Percentiles rank a stretch among this genome's conserved stretches.
Evolutionary conservation across 257 asterid species (phyloP).

Genomic region (Vinca minor): DNA sequence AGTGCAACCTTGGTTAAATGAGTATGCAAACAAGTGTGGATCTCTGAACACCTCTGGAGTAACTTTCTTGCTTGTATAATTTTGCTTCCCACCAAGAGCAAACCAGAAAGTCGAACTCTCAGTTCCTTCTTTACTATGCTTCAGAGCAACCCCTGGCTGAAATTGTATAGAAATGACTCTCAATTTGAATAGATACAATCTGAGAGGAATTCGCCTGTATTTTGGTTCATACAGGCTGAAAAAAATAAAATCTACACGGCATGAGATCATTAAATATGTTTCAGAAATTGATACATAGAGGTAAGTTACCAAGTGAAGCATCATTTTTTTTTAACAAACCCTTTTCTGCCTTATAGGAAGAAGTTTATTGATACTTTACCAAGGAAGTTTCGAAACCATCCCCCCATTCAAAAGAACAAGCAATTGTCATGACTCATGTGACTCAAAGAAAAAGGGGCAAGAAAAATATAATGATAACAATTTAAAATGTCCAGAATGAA

Average conservation of each 20-base stretch:
- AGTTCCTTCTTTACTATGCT: slow-evolving; percentile 95
- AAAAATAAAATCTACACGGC: too few relatives aligned
- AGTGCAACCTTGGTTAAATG: slow-evolving; percentile 55
- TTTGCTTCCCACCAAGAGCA: slow-evolving; percentile 93
- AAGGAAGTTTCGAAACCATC: too few relatives aligned
- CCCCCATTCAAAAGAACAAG: too few relatives aligned
- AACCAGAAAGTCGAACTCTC: slow-evolving; percentile 97
- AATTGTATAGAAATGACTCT: slow-evolving; percentile 6
- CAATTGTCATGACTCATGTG: too few relatives aligned
- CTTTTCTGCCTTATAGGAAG: neutral
- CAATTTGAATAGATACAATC: neutral
- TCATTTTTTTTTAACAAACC: too few relatives aligned
- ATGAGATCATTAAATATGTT: too few relatives aligned
- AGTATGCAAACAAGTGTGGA: slow-evolving; percentile 73
- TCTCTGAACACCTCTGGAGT: slow-evolving; percentile 65
- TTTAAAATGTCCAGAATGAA: too few relatives aligned
- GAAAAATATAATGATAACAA: too few relatives aligned
- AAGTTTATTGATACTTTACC: too few relatives aligned
- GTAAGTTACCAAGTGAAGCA: too few relatives aligned
- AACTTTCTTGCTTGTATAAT: slow-evolving; percentile 72
- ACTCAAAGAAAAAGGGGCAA: too few relatives aligned
- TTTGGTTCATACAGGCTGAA: neutral
- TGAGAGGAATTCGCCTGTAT: neutral
- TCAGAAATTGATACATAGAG: too few relatives aligned
- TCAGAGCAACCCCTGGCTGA: slow-evolving; percentile 74